Conservation (phyloP, 2,329 filamentous ascomycete genomes). For the Elsinoe necatrix region DNA sequence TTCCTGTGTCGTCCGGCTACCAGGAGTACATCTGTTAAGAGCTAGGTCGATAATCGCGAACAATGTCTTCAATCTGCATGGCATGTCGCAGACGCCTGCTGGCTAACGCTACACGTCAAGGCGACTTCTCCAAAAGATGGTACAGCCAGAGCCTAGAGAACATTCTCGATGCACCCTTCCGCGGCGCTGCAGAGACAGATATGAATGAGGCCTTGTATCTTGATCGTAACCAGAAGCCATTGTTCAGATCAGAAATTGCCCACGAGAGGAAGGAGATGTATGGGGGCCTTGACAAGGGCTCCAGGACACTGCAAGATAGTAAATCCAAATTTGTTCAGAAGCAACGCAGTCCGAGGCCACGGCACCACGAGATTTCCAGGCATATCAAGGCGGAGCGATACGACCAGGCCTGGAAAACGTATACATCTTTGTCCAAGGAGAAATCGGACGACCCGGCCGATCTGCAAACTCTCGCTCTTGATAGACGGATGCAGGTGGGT, state of each 20-base stretch:
- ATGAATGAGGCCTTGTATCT: background rate
- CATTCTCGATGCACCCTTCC: background rate
- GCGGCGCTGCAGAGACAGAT: background rate
- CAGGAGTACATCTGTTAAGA: background rate
- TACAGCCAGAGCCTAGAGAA: conserved; percentile 4
- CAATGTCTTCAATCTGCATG: background rate
- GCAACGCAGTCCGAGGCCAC: background rate
- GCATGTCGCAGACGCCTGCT: background rate
- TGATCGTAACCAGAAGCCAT: background rate
- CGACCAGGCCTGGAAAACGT: background rate
- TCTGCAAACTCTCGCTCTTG: background rate
- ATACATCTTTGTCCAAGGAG: background rate
- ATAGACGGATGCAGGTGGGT: background rate
- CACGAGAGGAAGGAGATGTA: background rate
- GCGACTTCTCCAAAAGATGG: background rate
- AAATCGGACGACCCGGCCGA: background rate
- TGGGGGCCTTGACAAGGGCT: background rate
- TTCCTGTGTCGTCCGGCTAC: too few relatives aligned
- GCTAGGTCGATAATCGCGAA: background rate
- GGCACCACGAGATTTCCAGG: background rate
- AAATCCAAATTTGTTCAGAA: background rate
- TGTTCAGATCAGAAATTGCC: background rate
- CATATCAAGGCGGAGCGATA: background rate
- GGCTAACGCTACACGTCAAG: background rate
- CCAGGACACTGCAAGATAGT: background rate